These are phyloP conservation scores for Salix exigua DNA, from an alignment of 345 rosid species.

Conservation along the genomic window DNA sequence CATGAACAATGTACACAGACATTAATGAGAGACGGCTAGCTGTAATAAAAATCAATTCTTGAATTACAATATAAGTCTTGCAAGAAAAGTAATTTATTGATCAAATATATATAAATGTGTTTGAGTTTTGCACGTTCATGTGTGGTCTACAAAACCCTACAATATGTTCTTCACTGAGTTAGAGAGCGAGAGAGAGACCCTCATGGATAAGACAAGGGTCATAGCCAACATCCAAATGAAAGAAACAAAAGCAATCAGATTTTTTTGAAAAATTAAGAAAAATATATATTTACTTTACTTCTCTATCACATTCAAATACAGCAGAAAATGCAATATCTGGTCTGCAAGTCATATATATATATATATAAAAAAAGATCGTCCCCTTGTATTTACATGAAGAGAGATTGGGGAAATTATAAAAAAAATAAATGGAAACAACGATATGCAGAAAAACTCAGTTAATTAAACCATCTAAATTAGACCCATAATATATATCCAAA, in stretches of 20 bases:
- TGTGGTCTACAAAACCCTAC: constrained; percentile 28
- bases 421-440: not conserved
- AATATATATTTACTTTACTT: too few species aligned
- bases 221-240: constrained; percentile 9
- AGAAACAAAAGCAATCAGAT: not conserved
- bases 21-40: constrained; percentile 6
- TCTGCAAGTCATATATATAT: not conserved
- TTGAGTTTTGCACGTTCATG: constrained; percentile 19
- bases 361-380: not conserved
- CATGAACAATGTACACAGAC: not conserved
- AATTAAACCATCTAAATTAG: constrained; percentile 6
- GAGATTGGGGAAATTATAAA: not conserved
- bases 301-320: not conserved
- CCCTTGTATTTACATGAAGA: constrained; percentile 18
- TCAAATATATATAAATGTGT: not conserved
- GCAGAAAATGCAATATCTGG: not conserved
- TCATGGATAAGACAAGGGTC: not conserved
- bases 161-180: not conserved
- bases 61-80: constrained; percentile 20
- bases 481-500: not conserved
- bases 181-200: not conserved
- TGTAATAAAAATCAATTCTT: not conserved
- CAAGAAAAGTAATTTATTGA: constrained; percentile 33
- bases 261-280: not conserved
- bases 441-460: not conserved